These are phyloP conservation scores for Trypanosomatidae sp. DNA, from an alignment of 208 protist species.

Conservation along the genomic window DNA sequence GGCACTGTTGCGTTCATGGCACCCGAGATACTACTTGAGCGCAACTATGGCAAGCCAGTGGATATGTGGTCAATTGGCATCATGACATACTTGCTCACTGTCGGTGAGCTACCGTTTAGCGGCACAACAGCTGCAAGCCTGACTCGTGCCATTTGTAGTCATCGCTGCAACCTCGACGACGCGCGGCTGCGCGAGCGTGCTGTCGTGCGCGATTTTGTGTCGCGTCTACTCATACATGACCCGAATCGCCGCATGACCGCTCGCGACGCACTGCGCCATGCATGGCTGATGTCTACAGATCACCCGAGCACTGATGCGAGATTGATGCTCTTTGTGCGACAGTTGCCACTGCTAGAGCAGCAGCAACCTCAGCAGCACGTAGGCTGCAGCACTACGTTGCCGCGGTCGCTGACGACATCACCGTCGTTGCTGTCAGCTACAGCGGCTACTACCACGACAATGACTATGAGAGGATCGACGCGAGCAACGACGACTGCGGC, in stretches of 20 bases:
- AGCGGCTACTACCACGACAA: too few relatives aligned
- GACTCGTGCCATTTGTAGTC: conserved; percentile 22
- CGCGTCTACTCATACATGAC: conserved; percentile 50
- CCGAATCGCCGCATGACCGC: conserved; percentile 65
- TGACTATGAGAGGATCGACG: too few relatives aligned
- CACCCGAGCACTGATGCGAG: too few relatives aligned
- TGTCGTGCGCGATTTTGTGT: conserved; percentile 63
- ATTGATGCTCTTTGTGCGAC: too few relatives aligned
- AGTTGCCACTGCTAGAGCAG: too few relatives aligned
- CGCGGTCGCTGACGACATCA: too few relatives aligned
- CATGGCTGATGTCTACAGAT: conserved; percentile 70
- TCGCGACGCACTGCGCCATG: conserved; percentile 68
- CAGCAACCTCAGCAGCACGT: too few relatives aligned
- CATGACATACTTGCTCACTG: conserved; percentile 78
- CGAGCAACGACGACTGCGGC: too few relatives aligned
- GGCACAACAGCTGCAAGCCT: conserved; percentile 21
- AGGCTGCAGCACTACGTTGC: too few relatives aligned
- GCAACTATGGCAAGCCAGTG: conserved; percentile 77
- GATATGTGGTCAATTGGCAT: conserved; percentile 90
- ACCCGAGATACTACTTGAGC: conserved; percentile 76
- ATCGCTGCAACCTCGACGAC: conserved; percentile 3
- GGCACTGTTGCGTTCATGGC: conserved; percentile 86
- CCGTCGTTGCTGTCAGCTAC: too few relatives aligned
- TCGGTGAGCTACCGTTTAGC: conserved; percentile 67
- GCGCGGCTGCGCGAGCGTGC: conserved; percentile 12